A percentile compares a stretch with the other conserved stretches of the same genome.
Conservation (phyloP, 306 rosid species). For the Pyrus bretschneideri region DNA sequence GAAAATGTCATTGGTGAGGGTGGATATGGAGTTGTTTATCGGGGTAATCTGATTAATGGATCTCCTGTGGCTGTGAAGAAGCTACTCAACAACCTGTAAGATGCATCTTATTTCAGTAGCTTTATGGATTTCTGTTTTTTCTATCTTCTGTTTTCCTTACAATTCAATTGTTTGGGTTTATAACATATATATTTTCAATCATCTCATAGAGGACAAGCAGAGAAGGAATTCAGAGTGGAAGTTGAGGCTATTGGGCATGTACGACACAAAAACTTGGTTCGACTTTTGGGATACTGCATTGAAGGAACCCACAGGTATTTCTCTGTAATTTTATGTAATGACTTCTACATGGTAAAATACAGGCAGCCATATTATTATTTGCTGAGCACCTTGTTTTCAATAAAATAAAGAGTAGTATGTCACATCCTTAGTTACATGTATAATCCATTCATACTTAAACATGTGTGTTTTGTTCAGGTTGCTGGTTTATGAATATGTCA, state of each 20-base stretch:
- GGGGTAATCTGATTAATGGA: constrained; percentile 69
- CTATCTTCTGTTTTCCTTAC: neutral
- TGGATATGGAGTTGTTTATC: constrained; percentile 88
- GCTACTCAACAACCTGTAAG: constrained; percentile 88
- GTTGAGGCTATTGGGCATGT: constrained; percentile 97
- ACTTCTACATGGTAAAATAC: neutral
- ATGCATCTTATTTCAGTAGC: constrained; percentile 14
- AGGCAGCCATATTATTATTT: neutral
- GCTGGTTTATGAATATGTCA: constrained; percentile 81
- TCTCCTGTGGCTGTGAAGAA: constrained; percentile 87
- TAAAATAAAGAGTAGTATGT: neutral
- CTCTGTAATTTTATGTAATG: neutral
- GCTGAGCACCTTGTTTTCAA: neutral
- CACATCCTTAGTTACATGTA: neutral
- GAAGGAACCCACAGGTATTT: constrained; percentile 92
- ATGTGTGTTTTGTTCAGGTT: constrained; percentile 36
- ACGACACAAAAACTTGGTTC: constrained; percentile 84
- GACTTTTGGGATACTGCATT: constrained; percentile 82
- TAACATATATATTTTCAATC: constrained; percentile 8
- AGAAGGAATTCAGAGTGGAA: constrained; percentile 91
- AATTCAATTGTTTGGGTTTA: neutral
- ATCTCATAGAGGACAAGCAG: constrained; percentile 82
- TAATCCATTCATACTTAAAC: neutral
- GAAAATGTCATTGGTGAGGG: constrained; percentile 93
- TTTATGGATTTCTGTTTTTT: neutral